Percentiles rank a stretch among this genome's conserved stretches.
Evolutionary conservation across 2,329 filamentous ascomycete species (phyloP).

Genomic region (Daldinia eschscholtzii): DNA sequence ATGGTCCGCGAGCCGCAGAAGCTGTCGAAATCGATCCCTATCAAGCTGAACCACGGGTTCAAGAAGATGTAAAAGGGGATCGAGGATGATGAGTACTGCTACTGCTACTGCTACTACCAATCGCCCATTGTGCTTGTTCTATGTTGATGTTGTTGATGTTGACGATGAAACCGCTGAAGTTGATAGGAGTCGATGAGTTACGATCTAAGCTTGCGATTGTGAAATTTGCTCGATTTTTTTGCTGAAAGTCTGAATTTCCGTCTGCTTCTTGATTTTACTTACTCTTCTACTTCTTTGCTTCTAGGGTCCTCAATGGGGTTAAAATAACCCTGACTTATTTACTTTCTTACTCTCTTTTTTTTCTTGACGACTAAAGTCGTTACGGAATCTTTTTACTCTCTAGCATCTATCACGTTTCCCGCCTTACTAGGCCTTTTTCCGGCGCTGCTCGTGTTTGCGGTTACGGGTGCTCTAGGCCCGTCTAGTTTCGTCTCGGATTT

Average conservation of each 20-base stretch:
- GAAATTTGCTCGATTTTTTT: slow-evolving; percentile 14
- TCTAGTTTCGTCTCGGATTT: slow-evolving; percentile 14
- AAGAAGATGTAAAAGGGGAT: slow-evolving; percentile 43
- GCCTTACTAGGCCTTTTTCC: slow-evolving; percentile 3
- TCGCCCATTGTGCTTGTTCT: slow-evolving; percentile 9
- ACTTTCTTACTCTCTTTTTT: slow-evolving; percentile 31
- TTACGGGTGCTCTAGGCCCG: slow-evolving; percentile 15
- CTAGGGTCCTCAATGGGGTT: slow-evolving; percentile 19
- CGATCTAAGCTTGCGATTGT: slow-evolving; percentile 20
- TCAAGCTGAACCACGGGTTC: slow-evolving; percentile 52
- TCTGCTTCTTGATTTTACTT: slow-evolving; percentile 27
- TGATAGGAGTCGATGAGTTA: slow-evolving; percentile 16
- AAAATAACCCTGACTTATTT: slow-evolving; percentile 28
- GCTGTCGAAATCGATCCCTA: slow-evolving; percentile 53
- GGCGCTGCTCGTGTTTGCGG: slow-evolving; percentile 21
- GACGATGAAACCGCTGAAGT: slow-evolving; percentile 7
- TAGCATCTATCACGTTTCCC: background rate
- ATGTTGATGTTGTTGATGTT: slow-evolving; percentile 2
- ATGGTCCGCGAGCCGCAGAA: slow-evolving; percentile 82
- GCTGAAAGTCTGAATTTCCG: slow-evolving; percentile 13
- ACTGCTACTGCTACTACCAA: background rate
- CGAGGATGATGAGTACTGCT: slow-evolving; percentile 11
- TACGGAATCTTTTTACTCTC: slow-evolving; percentile 12
- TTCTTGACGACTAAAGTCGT: slow-evolving; percentile 6
- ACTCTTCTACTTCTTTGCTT: slow-evolving; percentile 22